Evolutionary conservation across 345 rosid genomes (phyloP).

Genomic region (Geranium rotundifolium): DNA sequence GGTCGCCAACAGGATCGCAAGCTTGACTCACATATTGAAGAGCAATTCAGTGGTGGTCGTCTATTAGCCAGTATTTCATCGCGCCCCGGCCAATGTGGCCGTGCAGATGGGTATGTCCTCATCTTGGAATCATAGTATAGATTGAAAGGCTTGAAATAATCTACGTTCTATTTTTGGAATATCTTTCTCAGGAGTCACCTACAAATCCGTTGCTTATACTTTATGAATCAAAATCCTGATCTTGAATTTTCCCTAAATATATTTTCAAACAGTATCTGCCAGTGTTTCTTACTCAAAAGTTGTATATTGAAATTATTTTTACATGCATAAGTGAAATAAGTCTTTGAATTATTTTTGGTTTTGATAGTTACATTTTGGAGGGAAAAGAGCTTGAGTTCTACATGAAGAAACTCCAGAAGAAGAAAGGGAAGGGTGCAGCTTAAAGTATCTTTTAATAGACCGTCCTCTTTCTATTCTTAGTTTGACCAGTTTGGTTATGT

Average conservation of each 20-base stretch:
- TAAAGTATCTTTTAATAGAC: background rate
- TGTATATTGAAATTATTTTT: too few relatives aligned
- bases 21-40: constrained; percentile 63
- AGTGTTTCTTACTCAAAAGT: background rate
- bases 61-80: constrained; percentile 60
- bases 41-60: constrained; percentile 58
- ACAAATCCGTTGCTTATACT: too few relatives aligned
- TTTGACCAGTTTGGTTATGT: background rate
- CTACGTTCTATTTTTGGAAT: too few relatives aligned
- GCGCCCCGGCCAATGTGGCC: constrained; percentile 71
- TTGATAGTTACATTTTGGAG: background rate
- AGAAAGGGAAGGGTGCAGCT: background rate
- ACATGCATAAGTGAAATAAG: background rate
- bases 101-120: constrained; percentile 73
- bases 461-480: background rate
- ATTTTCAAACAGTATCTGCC: background rate
- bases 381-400: background rate
- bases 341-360: background rate
- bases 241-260: too few relatives aligned
- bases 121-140: constrained; percentile 17
- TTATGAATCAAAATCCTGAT: too few relatives aligned
- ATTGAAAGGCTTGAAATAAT: too few relatives aligned
- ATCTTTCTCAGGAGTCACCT: too few relatives aligned
- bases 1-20: constrained; percentile 35
- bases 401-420: background rate